A percentile compares a stretch with the other conserved stretches of the same genome.
These are phyloP conservation scores for Przewalskia tangutica DNA, from an alignment of 257 asterid species.

Conservation along the genomic window DNA sequence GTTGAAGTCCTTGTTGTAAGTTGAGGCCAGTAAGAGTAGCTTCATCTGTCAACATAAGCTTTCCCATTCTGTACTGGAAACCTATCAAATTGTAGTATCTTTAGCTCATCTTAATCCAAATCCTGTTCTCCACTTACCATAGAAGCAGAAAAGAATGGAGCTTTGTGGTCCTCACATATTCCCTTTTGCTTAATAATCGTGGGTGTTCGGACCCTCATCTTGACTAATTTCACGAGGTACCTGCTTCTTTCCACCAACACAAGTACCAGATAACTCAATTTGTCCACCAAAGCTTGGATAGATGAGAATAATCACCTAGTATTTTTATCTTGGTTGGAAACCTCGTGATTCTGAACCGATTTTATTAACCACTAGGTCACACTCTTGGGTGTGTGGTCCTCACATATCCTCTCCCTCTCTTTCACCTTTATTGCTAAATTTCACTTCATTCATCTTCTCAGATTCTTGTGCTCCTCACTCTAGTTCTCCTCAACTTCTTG, in stretches of 20 bases:
- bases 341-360: not conserved
- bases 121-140: constrained; percentile 25
- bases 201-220: not conserved
- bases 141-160: constrained; percentile 31
- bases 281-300: not conserved
- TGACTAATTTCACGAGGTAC: not conserved
- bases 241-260: not conserved
- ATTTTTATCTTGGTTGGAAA: not conserved
- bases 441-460: constrained; percentile 16
- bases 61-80: constrained; percentile 7
- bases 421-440: constrained; percentile 16
- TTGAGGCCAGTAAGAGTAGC: constrained; percentile 6
- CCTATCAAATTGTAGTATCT: constrained; percentile 20
- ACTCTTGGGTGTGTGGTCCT: not conserved
- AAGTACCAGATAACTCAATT: not conserved
- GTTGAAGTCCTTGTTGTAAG: constrained; percentile 13
- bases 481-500: constrained; percentile 10
- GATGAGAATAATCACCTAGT: not conserved
- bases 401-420: constrained; percentile 2
- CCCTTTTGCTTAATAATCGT: constrained; percentile 7
- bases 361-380: not conserved
- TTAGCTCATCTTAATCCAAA: constrained; percentile 26
- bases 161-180: constrained; percentile 56
- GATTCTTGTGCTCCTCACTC: not conserved
- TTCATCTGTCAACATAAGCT: constrained; percentile 6